phyloP scores from a whole-genome alignment of 345 rosid species.

The Garcia nutans region DNA sequence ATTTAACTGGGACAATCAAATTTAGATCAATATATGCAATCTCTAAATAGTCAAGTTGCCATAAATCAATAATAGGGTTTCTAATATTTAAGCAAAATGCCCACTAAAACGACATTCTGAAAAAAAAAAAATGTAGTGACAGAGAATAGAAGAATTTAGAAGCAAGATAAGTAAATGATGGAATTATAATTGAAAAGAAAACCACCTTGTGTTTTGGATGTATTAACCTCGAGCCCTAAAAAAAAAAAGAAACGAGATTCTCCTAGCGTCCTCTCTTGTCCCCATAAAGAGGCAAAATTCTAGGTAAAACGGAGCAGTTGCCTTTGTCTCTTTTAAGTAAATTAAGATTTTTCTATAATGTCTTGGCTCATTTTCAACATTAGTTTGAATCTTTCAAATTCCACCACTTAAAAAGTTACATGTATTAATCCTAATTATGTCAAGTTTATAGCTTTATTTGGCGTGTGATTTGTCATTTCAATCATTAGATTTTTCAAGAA shows the following conservation, averaged over 20 bases:
- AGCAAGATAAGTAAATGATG: neutral
- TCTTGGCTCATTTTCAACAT: conserved; percentile 10
- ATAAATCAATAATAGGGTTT: neutral
- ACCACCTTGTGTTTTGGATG: neutral
- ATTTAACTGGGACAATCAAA: neutral
- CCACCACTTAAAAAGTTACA: conserved; percentile 1
- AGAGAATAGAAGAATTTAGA: neutral
- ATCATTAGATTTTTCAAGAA: neutral
- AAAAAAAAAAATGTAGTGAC: neutral
- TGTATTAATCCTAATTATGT: neutral
- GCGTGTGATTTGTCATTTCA: neutral
- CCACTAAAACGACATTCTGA: too few species aligned
- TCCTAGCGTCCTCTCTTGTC: conserved; percentile 14
- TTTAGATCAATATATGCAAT: neutral
- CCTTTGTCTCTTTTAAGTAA: conserved; percentile 8
- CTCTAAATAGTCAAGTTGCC: neutral
- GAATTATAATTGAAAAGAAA: neutral
- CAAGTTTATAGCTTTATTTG: conserved; percentile 7
- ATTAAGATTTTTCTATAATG: neutral
- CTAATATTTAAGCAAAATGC: conserved; percentile 9
- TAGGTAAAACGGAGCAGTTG: neutral
- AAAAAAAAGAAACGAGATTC: conserved; percentile 6
- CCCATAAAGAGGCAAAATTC: conserved; percentile 16
- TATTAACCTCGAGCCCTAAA: conserved; percentile 26
- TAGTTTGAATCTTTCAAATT: neutral